Evolutionary conservation across 805 yeast genomes (phyloP), one percentile per base, ranked within the genome.

Genomic region (Pichia manshurica): DNA sequence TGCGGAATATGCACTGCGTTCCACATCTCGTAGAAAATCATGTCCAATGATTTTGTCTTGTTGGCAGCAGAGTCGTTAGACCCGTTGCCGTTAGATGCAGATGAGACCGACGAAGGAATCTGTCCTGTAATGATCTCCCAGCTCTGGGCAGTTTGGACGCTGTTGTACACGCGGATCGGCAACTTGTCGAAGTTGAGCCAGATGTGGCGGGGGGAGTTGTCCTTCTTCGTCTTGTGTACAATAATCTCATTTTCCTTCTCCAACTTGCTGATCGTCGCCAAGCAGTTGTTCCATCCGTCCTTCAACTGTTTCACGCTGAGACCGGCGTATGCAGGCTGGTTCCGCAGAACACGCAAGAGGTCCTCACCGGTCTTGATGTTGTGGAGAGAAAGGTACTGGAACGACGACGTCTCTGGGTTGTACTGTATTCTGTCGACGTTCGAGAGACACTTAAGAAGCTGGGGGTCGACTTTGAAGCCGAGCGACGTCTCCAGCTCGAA

Each of bases 221-320:
- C 99, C 71, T 93, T 95, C 60, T 91, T 89, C 23, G 95, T 89
- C 49, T 96, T 76, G 56, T 87, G 71, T 1, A 93, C 96, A 29
- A 93, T 71, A 33, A 91, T 79, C 58, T 85, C 83, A 48, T 84
- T 77, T 48, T 83, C 83, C 47, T 74, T 73, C 61, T 93, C 99
- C 28, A 93, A 70, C 56, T 84, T 82, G 42, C 82, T 81, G 22
- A 93, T 81, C 0, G 93, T 84, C 5, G 79, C 81, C 34, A 84
- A 65, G 63, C 96, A 91, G 15, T 89, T 91, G 45, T 86, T 78
- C 99, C 99, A 93, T 21, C 99, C 99, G 60, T 88, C 96, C 58
- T 81, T 81, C 43, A 81, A 65, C 46, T 73, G 75, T 56, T 84
- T 87, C 25, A 91, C 96, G 0, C 89, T 71, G 2, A 84, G 75